Conservation (phyloP, 2,329 filamentous ascomycete genomes). For the Metarhizium rileyi region DNA sequence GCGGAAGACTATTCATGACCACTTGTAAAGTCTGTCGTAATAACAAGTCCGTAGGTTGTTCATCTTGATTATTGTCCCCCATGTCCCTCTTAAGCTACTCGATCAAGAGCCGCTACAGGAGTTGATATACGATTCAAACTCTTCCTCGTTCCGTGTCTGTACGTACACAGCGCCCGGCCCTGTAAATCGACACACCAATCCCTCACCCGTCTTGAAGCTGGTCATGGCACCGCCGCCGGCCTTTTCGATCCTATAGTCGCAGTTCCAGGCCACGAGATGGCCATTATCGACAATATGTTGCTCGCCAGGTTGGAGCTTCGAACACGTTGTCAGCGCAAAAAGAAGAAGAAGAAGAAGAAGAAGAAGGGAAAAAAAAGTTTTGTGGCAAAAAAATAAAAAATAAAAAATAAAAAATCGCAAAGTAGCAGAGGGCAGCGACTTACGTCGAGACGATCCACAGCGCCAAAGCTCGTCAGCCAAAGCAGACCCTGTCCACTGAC, state of each 20-base stretch:
- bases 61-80: no score
- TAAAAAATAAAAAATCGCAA: background rate
- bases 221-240: slow-evolving; percentile 12
- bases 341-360: no score
- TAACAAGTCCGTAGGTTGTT: no score
- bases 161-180: slow-evolving; percentile 11
- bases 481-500: slow-evolving; percentile 10
- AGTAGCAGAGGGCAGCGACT: background rate
- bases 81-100: no score
- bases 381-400: background rate
- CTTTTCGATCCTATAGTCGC: slow-evolving; percentile 14
- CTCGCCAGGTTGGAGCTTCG: slow-evolving; percentile 12
- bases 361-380: background rate
- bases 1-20: no score
- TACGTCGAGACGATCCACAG: slow-evolving; percentile 13
- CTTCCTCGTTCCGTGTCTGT: slow-evolving; percentile 12
- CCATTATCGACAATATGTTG: slow-evolving; percentile 15
- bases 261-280: slow-evolving; percentile 15
- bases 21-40: no score
- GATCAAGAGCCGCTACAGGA: background rate
- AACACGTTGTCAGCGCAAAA: no score
- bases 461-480: slow-evolving; percentile 14
- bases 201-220: slow-evolving; percentile 13
- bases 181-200: slow-evolving; percentile 13
- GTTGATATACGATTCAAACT: slow-evolving; percentile 5